Base-by-base conservation (phyloP, 2,329 filamentous ascomycete genomes). In the Stachybotrys chartarum region DNA sequence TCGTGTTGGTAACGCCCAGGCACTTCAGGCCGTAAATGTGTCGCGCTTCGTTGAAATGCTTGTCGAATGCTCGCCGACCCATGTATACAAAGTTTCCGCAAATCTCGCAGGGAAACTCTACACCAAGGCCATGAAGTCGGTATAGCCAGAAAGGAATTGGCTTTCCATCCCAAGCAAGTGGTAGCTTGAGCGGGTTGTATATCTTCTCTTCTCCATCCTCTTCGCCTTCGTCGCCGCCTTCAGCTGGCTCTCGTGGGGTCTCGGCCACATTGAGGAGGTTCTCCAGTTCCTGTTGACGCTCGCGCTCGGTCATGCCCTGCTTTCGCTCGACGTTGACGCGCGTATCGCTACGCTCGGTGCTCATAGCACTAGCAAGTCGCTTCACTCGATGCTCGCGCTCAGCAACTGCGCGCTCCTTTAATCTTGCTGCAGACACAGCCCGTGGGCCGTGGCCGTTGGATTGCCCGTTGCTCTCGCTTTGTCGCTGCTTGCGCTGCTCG, bases 31-130 rank as follows among this genome's bases (percentile, higher is more conserved):
- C 94, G 68, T 96, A 94, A 51, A 97, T 88, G 68, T 99, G 94
- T 54, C 91, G 80, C 8, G 90, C 86, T 71, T 99, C 94, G 62
- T 92, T 95, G 75, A 99, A 99, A 71, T 99, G 94, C 78, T 99
- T 99, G 69, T 99, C 94, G 64, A 97, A 99, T 1, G 92, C 92
- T 52, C 94, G 84, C 30, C 94, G 83, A 16, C 94, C 94, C 88
- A 96, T 97, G 76, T 97, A 97, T n/a, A 97, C 91, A 66, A 91
- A 97, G 72, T 97, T 97, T 55, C 94, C 94, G 68, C 94, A 99
- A 55, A 99, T 90, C 70, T 99, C 93, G 76, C 94, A 99, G 0
- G 88, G 81, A 63, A 97, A 96, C 64, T 99, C 94, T 12, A 96
- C 91, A 8, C 94, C 94, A 30, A 99, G 77, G 1, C 94, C 94